phyloP scores from a whole-genome alignment of 306 rosid genomes.

The Cicer chorassanicum region DNA sequence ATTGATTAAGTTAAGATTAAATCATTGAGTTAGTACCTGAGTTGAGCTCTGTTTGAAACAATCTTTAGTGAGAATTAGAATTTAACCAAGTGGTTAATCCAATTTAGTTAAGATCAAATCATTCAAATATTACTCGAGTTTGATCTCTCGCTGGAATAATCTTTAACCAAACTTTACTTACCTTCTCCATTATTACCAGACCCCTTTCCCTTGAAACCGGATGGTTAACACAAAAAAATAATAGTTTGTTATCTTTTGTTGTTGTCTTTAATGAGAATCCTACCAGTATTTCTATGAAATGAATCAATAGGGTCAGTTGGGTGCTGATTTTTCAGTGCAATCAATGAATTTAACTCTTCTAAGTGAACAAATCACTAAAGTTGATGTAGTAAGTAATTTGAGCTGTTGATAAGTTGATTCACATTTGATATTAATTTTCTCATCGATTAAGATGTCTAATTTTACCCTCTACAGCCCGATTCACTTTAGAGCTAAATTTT shows the following conservation, averaged over 20 bases:
- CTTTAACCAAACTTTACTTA: too few species aligned
- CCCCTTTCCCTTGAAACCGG: neutral
- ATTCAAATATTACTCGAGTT: neutral
- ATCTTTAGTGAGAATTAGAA: too few species aligned
- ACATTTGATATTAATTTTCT: neutral
- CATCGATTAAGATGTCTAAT: neutral
- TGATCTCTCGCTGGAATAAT: neutral
- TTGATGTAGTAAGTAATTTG: too few species aligned
- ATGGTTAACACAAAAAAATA: neutral
- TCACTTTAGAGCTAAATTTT: neutral
- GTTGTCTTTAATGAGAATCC: neutral
- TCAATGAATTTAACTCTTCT: neutral
- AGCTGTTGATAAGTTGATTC: neutral
- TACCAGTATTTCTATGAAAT: constrained; percentile 2
- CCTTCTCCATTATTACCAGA: neutral
- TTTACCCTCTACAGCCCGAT: too few species aligned
- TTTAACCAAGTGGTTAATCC: neutral
- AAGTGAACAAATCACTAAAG: neutral
- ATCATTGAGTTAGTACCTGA: too few species aligned
- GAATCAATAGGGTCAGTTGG: neutral
- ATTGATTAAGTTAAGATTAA: too few species aligned
- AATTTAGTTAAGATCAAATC: neutral
- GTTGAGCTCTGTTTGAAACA: too few species aligned
- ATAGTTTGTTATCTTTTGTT: neutral
- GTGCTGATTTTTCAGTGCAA: neutral